Percentiles rank a stretch among this genome's conserved stretches.
phyloP scores from a whole-genome alignment of 345 rosid genomes.

The Xanthoceras sorbifolium region DNA sequence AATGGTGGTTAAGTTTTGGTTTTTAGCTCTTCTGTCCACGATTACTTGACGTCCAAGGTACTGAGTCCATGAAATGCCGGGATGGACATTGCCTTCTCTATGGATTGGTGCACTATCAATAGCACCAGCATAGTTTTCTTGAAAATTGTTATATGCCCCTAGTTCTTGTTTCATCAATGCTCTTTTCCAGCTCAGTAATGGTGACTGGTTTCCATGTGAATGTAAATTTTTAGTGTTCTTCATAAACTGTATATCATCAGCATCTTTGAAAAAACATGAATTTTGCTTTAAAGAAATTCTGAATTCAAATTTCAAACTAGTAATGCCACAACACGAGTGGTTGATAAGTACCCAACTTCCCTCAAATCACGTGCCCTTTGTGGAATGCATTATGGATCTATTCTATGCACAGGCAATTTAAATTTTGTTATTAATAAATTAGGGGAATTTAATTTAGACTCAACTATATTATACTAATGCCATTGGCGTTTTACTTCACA shows the following conservation, averaged over 20 bases:
- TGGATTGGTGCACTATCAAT: not conserved
- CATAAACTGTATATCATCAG: not conserved
- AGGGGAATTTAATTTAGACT: too few relatives aligned
- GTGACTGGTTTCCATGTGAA: not conserved
- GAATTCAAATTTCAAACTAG: not conserved
- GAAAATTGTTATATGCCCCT: not conserved
- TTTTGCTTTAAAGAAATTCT: not conserved
- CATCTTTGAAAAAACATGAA: not conserved
- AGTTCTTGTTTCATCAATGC: not conserved
- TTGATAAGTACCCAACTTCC: not conserved
- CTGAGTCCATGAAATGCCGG: not conserved
- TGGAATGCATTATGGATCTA: too few relatives aligned
- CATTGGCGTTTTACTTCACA: too few relatives aligned
- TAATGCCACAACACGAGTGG: not conserved
- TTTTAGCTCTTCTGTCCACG: not conserved
- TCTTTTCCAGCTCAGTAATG: not conserved
- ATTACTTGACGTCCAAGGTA: not conserved
- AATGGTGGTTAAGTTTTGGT: slow-evolving; percentile 26
- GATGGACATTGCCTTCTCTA: not conserved
- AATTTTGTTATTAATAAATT: too few relatives aligned
- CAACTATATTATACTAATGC: too few relatives aligned
- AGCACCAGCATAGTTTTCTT: not conserved
- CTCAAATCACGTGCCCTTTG: too few relatives aligned
- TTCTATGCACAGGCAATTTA: too few relatives aligned
- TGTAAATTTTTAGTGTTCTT: not conserved